Evolutionary conservation across 805 yeast genomes (phyloP), one percentile per base, ranked within the genome.

Genomic region (Suhomyces sp.): DNA sequence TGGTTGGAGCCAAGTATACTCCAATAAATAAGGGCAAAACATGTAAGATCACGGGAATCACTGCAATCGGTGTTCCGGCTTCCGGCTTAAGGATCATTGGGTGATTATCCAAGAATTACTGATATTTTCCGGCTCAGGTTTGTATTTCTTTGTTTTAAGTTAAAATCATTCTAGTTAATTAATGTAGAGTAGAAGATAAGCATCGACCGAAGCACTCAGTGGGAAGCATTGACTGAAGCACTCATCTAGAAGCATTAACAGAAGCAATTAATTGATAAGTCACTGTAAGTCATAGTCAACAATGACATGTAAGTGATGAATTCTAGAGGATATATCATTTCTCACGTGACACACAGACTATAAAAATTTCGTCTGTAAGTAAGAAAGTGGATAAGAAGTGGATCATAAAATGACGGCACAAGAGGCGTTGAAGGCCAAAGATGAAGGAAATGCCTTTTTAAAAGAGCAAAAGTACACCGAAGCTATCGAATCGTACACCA

Each of bases 1-100:
- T 96, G 58, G 90, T 96, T 21, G 96, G 96, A 50, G 96, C 98
- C 50, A 84, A 81, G 65, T 96, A 94, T 66, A 87, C 87, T 58
- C 76, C 83, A 6, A 78, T 82, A 52, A 86, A 84, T 65, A 85
- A 86, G 76, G 98, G 97, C 48, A 81, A 82, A 60, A 63, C 89
- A 35, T 93, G 96, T 72, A 73, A 72, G 47, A 84, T 94, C 55
- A 87, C 97, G 1, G 68, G 78, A 47, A 76, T 96, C 55, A 86
- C 97, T 3, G 74, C 79, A 49, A 83, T 94, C 57, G 99, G 99
- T 17, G 90, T 93, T 13, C 89, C 94, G 17, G 94, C 96, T 9
- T 86, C 97, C 10, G 98, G 98, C 20, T 79, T 93, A 63, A 84
- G 96, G 57, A 77, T 81, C 47, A 63, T 63, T 53, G 73, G 62